Evolutionary conservation across 768 basidiomycete species (phyloP).

Genomic region (Russula brevipes): DNA sequence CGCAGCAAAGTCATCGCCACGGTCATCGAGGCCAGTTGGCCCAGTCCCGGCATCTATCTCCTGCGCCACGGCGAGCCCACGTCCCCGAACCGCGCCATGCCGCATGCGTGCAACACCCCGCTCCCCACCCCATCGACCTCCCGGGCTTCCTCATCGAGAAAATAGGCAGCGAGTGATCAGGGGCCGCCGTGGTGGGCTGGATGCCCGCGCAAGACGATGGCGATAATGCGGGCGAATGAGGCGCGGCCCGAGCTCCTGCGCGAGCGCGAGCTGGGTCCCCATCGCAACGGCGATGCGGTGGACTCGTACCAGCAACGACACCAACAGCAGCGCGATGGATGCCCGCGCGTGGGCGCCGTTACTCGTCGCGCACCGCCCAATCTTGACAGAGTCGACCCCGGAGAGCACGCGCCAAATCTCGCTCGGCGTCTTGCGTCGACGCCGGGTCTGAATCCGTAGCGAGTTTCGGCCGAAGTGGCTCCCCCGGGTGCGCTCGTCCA

Average conservation of each 20-base stretch:
- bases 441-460: not conserved
- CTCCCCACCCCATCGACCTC: conserved; percentile 20
- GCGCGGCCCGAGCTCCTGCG: conserved; percentile 17
- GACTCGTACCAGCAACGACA: not conserved
- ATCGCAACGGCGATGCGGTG: not conserved
- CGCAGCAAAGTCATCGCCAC: conserved; percentile 34
- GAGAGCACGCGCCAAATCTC: not conserved
- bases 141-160: conserved; percentile 22
- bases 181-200: conserved; percentile 23
- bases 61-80: conserved; percentile 46
- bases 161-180: conserved; percentile 20
- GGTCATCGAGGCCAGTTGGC: conserved; percentile 49
- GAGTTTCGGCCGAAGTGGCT: not conserved
- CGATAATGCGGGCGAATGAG: conserved; percentile 18
- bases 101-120: conserved; percentile 13
- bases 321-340: not conserved
- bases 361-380: not conserved
- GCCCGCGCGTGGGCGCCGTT: not conserved
- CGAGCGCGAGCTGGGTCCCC: not conserved
- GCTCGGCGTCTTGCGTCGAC: conserved; percentile 14
- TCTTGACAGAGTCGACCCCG: not conserved
- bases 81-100: conserved; percentile 35
- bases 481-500: not conserved
- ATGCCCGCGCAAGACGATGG: conserved; percentile 13
- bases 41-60: conserved; percentile 48